Evolutionary conservation across 2,329 filamentous ascomycete genomes (phyloP).

Genomic region (Plenodomus tracheiphilus): DNA sequence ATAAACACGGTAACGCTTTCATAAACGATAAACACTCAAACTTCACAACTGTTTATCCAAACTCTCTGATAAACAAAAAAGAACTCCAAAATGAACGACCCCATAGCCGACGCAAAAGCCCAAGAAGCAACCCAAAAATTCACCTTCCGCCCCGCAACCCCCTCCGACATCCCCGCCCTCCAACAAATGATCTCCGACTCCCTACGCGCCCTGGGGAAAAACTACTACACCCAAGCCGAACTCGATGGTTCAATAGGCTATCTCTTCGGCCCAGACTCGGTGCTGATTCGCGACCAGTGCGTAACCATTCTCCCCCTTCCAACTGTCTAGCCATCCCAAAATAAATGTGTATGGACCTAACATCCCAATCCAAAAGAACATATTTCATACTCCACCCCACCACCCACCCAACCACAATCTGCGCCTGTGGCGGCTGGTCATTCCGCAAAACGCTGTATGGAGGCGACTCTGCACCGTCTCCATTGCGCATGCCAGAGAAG

Average conservation of each 20-base stretch:
- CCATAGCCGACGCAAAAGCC: slow-evolving; percentile 34
- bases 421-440: slow-evolving; percentile 43
- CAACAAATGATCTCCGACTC: slow-evolving; percentile 35
- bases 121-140: slow-evolving; percentile 40
- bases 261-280: slow-evolving; percentile 41
- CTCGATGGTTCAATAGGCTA: slow-evolving; percentile 43
- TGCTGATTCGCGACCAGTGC: slow-evolving; percentile 37
- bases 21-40: too few species aligned
- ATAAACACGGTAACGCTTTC: too few species aligned
- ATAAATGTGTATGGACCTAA: too few species aligned
- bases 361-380: slow-evolving; percentile 21
- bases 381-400: slow-evolving; percentile 41
- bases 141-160: slow-evolving; percentile 32
- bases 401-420: slow-evolving; percentile 22
- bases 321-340: slow-evolving; percentile 1
- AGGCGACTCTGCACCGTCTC: slow-evolving; percentile 36
- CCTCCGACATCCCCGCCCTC: slow-evolving; percentile 35
- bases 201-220: slow-evolving; percentile 30
- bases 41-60: too few species aligned
- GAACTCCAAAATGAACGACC: slow-evolving; percentile 12
- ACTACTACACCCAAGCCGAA: slow-evolving; percentile 36
- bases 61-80: too few species aligned
- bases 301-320: slow-evolving; percentile 1
- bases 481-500: slow-evolving; percentile 32
- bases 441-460: slow-evolving; percentile 42